Conservation (phyloP, 768 basidiomycete genomes). For the Suillus subalutaceus region DNA sequence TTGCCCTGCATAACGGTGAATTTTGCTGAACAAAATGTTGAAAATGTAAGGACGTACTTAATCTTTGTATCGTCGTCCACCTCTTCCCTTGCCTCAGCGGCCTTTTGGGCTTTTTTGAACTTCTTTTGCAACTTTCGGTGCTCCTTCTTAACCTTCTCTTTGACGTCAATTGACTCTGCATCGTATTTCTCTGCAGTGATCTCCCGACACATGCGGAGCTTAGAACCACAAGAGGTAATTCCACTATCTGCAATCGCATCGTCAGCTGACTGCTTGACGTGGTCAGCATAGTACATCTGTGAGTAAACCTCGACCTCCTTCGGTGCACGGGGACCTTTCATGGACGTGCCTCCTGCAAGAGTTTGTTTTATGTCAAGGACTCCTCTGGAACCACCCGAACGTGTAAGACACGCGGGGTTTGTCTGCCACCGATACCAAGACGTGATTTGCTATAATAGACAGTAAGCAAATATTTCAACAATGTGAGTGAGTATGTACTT, state of each 20-base stretch:
- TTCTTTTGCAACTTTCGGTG: not conserved
- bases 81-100: not conserved
- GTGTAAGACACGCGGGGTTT: not conserved
- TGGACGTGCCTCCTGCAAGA: not conserved
- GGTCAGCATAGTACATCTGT: not conserved
- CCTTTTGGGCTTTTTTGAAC: not conserved
- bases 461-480: too few species aligned
- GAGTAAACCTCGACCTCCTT: not conserved
- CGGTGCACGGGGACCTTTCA: not conserved
- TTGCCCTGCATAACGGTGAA: not conserved
- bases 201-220: not conserved
- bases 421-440: too few species aligned
- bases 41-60: not conserved
- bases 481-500: too few species aligned
- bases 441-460: too few species aligned
- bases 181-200: not conserved
- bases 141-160: not conserved
- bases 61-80: not conserved
- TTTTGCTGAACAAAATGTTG: not conserved
- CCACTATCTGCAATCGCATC: not conserved
- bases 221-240: not conserved
- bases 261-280: not conserved
- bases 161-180: not conserved
- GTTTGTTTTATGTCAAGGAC: not conserved
- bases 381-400: not conserved